A percentile compares a stretch with the other conserved stretches of the same genome.
Conservation (phyloP, 2,329 filamentous ascomycete genomes). For the Fusarium nanum region DNA sequence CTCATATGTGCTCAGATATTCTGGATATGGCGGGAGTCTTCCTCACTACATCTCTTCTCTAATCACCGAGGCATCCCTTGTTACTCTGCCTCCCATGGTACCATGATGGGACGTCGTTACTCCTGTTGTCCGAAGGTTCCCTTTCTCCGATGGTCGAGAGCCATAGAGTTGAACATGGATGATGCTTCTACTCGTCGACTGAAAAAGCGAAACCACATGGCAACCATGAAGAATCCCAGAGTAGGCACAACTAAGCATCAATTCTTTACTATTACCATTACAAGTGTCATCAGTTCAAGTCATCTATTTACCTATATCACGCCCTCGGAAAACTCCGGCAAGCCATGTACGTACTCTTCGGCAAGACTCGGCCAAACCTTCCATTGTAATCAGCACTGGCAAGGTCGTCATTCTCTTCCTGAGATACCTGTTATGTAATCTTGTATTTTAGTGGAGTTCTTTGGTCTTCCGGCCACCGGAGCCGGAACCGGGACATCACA, state of each 20-base stretch:
- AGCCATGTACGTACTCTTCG: slow-evolving; percentile 12
- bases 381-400: not conserved
- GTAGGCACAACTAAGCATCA: not conserved
- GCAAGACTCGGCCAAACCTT: slow-evolving; percentile 19
- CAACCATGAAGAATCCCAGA: not conserved
- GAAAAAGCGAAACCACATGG: not conserved
- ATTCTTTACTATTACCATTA: not conserved
- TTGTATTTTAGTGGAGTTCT: slow-evolving; percentile 13
- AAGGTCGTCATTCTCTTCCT: not conserved
- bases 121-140: not conserved
- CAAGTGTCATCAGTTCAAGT: not conserved
- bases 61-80: not conserved
- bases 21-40: not conserved
- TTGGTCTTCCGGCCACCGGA: slow-evolving; percentile 27
- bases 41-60: not conserved
- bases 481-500: slow-evolving; percentile 25
- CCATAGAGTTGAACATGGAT: too few species aligned
- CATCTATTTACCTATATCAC: not conserved
- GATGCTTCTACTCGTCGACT: too few species aligned
- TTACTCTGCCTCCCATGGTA: not conserved
- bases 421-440: not conserved
- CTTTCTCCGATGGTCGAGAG: not conserved
- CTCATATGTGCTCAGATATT: not conserved
- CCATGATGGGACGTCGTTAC: not conserved
- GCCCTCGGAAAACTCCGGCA: slow-evolving; percentile 14